Conservation (phyloP, 176 grass and related monocot genomes). For the Hordeum marinum region DNA sequence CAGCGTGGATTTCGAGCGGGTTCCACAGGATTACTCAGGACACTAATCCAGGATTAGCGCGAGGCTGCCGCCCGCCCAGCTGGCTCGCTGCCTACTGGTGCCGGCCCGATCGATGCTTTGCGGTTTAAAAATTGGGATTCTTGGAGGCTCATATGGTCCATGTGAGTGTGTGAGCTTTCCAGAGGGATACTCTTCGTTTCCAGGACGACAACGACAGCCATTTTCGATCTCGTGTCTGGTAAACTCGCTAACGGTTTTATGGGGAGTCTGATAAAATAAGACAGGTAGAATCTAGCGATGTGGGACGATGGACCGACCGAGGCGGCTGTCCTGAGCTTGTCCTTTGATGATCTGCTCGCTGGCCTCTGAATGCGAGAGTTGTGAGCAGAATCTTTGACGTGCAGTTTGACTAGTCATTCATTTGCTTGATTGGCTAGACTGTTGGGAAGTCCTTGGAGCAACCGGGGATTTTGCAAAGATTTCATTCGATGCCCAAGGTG, state of each 20-base stretch:
- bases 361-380: background rate
- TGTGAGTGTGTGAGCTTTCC: conserved; percentile 13
- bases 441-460: background rate
- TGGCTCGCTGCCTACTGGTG: conserved; percentile 19
- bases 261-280: conserved; percentile 7
- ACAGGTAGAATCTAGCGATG: conserved; percentile 20
- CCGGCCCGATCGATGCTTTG: background rate
- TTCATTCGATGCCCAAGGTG: background rate
- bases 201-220: conserved; percentile 22
- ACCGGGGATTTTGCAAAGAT: background rate
- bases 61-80: conserved; percentile 33
- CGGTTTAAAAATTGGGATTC: conserved; percentile 1
- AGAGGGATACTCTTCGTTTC: background rate
- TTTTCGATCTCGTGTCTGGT: conserved; percentile 29
- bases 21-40: conserved; percentile 8
- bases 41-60: conserved; percentile 65
- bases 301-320: background rate
- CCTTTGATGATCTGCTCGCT: background rate
- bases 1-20: conserved; percentile 25
- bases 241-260: conserved; percentile 39
- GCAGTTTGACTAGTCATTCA: background rate
- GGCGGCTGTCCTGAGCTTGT: conserved; percentile 22
- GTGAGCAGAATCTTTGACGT: background rate
- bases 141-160: conserved; percentile 30
- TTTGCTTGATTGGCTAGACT: background rate